phyloP scores from a whole-genome alignment of 2,329 filamentous ascomycete genomes.

The Apiospora pterosperma region DNA sequence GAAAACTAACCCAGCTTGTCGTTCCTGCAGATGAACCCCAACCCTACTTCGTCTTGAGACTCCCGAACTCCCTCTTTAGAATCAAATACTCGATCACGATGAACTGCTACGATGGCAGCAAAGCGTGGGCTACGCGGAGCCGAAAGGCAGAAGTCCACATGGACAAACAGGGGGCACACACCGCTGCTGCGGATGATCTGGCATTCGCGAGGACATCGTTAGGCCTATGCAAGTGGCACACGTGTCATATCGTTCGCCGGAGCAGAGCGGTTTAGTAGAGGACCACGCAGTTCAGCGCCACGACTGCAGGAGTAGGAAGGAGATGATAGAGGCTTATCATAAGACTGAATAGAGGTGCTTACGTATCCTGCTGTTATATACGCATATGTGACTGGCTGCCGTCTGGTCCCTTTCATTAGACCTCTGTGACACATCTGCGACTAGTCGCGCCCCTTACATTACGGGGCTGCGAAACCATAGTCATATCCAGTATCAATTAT shows the following conservation, averaged over 20 bases:
- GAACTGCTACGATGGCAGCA: neutral
- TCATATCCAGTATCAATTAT: neutral
- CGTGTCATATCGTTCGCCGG: neutral
- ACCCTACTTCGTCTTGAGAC: conserved; percentile 2
- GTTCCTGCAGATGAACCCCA: conserved; percentile 7
- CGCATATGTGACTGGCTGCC: neutral
- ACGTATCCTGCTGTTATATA: no score
- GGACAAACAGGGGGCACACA: neutral
- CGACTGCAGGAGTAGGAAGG: neutral
- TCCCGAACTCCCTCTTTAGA: neutral
- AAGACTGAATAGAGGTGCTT: neutral
- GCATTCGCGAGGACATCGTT: neutral
- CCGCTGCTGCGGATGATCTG: neutral
- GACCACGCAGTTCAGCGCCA: neutral
- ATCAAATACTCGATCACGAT: neutral
- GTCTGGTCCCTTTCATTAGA: neutral
- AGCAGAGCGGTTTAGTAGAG: neutral
- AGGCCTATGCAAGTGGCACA: neutral
- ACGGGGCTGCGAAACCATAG: neutral
- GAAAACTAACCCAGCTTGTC: neutral
- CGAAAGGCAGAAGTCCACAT: neutral
- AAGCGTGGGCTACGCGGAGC: neutral
- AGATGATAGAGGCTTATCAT: neutral
- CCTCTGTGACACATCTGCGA: neutral
- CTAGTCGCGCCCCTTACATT: neutral